Conservation (phyloP, 352 stramenopile genomes). For the Pythium sukuiense region DNA sequence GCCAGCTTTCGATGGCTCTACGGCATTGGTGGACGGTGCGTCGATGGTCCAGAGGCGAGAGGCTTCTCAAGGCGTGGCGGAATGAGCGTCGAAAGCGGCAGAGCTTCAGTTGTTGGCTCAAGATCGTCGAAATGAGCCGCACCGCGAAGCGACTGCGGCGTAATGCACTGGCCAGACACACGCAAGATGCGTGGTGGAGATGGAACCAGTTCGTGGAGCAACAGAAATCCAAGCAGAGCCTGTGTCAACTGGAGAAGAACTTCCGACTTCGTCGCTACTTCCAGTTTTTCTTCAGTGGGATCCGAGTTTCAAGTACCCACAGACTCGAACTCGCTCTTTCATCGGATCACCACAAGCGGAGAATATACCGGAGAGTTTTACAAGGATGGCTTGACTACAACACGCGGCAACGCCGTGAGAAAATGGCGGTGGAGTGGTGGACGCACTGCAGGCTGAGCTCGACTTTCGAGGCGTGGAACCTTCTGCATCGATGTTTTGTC, state of each 20-base stretch:
- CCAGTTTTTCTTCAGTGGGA: background rate
- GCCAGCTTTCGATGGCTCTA: background rate
- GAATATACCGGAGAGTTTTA: background rate
- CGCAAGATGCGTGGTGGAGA: background rate
- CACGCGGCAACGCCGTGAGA: background rate
- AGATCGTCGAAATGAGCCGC: conserved; percentile 6
- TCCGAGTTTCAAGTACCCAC: background rate
- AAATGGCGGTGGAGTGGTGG: conserved; percentile 15
- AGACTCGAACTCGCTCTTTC: background rate
- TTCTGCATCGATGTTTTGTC: conserved; percentile 18
- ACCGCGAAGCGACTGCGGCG: background rate
- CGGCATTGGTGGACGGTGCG: conserved; percentile 7
- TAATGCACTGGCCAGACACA: background rate
- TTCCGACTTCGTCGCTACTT: background rate
- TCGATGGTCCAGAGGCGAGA: conserved; percentile 3
- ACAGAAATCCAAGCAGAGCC: background rate
- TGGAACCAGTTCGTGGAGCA: background rate
- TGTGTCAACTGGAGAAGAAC: background rate
- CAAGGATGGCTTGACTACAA: conserved; percentile 5
- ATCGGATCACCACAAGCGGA: background rate
- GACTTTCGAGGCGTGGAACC: conserved; percentile 20
- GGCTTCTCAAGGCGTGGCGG: background rate
- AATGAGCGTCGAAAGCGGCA: background rate
- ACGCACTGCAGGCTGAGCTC: conserved; percentile 14
- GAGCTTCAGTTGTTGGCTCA: background rate